These are phyloP conservation scores for Crithidia fasciculata DNA, from an alignment of 208 protist species.

Conservation along the genomic window DNA sequence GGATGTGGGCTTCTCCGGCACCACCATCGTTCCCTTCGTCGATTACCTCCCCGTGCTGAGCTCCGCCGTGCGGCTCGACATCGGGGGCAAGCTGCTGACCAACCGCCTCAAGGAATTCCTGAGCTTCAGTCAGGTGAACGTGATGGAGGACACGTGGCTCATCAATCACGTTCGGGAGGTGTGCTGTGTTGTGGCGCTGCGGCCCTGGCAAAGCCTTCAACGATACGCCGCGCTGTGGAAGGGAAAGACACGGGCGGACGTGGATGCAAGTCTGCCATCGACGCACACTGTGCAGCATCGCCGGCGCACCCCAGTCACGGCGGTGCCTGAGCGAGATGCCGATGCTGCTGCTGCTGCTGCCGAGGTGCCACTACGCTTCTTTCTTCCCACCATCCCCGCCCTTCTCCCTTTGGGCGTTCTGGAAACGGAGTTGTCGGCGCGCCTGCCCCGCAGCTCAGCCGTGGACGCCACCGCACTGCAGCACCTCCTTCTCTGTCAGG, in stretches of 20 bases:
- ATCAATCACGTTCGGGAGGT: constrained; percentile 84
- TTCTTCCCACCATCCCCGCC: constrained; percentile 70
- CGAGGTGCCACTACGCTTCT: constrained; percentile 43
- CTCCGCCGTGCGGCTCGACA: constrained; percentile 66
- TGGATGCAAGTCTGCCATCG: not conserved
- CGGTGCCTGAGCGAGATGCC: no score
- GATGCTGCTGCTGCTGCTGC: not conserved
- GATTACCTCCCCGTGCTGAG: constrained; percentile 66
- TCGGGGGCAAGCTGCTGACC: constrained; percentile 82
- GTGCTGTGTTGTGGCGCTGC: constrained; percentile 54
- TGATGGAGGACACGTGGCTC: constrained; percentile 84
- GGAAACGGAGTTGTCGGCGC: constrained; percentile 45
- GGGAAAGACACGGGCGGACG: constrained; percentile 12
- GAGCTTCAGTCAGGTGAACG: constrained; percentile 78
- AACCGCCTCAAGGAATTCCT: constrained; percentile 83
- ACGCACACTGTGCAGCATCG: not conserved
- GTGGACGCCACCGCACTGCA: constrained; percentile 21
- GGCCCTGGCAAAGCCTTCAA: constrained; percentile 17
- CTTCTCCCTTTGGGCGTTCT: constrained; percentile 72
- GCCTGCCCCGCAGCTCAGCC: constrained; percentile 29
- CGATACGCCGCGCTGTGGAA: constrained; percentile 11
- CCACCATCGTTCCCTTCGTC: constrained; percentile 77
- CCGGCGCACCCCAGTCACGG: no score
- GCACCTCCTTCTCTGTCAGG: constrained; percentile 61
- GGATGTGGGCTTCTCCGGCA: constrained; percentile 81